Percentiles rank a stretch among this genome's conserved stretches.
Conservation (phyloP, 2,329 filamentous ascomycete species). For the Monilinia fructicola region DNA sequence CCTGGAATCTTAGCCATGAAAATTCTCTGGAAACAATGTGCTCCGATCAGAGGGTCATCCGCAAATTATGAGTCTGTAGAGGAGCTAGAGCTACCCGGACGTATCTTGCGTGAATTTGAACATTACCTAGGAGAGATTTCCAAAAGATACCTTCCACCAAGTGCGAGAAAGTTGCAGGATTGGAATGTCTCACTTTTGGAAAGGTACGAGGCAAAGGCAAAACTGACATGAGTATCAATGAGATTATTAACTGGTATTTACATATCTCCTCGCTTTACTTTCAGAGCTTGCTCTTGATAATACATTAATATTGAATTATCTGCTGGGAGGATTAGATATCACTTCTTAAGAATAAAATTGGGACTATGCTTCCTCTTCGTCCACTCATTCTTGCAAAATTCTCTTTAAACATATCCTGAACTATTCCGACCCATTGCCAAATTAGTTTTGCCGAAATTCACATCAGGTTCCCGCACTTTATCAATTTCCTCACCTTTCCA, state of each 20-base stretch:
- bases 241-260: background rate
- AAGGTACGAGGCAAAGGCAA: constrained; percentile 49
- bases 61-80: constrained; percentile 45
- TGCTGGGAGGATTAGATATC: background rate
- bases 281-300: background rate
- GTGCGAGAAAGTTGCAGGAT: constrained; percentile 59
- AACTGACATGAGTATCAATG: background rate
- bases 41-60: constrained; percentile 26
- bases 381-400: background rate
- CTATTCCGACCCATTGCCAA: constrained; percentile 1
- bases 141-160: constrained; percentile 50
- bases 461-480: background rate
- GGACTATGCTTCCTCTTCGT: background rate
- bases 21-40: constrained; percentile 34
- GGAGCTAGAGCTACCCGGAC: constrained; percentile 55
- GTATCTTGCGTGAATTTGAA: constrained; percentile 49
- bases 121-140: constrained; percentile 47
- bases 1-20: constrained; percentile 34
- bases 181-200: constrained; percentile 67
- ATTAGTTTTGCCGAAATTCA: background rate
- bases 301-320: background rate
- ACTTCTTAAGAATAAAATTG: constrained; percentile 5
- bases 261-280: background rate
- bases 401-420: constrained; percentile 4
- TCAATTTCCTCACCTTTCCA: background rate